Base-by-base conservation (phyloP, 1,284 basidiomycete genomes). In the Meira miltonrushii region DNA sequence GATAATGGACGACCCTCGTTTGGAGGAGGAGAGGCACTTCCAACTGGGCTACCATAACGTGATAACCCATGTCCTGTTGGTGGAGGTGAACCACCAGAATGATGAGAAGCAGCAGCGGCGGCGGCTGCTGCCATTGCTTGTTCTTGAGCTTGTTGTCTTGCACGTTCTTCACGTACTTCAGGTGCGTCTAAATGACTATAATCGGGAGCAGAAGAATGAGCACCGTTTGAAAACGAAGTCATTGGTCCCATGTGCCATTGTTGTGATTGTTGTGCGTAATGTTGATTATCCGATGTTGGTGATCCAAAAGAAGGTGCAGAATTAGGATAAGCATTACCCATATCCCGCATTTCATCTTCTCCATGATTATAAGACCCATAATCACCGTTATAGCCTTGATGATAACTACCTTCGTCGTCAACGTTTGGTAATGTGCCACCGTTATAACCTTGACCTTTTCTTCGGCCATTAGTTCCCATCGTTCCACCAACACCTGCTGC, bases 111-210 rank as follows among this genome's bases (percentile, higher is more conserved):
- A 17, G 50, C 58, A 23, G 50, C 51, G 2, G 65, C 64, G 3
- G 59, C n/a, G 25, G 46, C 46, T 4, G 25, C 25, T 9, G 46
- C 46, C 12, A 21, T n/a, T 21, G 46, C 46, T 48, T 48, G 17
- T 17, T 6, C 64, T 39, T 58, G 65, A 15, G 69, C 68, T n/a
- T 65, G 65, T 51, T 73, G 62, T 17, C 64, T 54, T 11, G 62
- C 66, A n/a, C 71, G 64, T 21, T 59, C 60, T 28, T 68, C 69
- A 10, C 69, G 64, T 19, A 73, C 66, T 51, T 73, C 71, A 25
- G 69, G 69, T 13, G 71, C 67, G 57, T 73, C 71, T 50, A 73
- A 65, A 54, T 73, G 71, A 55, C 56, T 64, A 60, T 73, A 73
- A 7, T 54, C 56, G 17, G 40, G 41, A 8, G 58, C 48, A 46